phyloP scores from a whole-genome alignment of 805 yeast species.

The Torulaspora indica region DNA sequence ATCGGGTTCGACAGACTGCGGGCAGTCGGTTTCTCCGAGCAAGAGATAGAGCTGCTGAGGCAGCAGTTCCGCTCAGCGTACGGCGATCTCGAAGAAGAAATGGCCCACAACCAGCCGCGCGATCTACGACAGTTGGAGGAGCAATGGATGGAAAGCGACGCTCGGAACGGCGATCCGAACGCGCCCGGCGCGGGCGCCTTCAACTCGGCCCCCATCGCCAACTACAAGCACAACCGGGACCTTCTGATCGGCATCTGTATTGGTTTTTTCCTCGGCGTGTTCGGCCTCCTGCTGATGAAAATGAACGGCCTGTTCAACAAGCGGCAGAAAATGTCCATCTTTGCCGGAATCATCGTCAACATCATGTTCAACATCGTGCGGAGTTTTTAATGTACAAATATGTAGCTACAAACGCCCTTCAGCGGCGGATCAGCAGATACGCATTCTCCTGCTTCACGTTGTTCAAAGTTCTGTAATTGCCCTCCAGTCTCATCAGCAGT shows the following conservation, averaged over 20 bases:
- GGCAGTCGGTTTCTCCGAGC: conserved; percentile 76
- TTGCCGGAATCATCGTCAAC: conserved; percentile 68
- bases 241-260: conserved; percentile 62
- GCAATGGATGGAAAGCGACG: conserved; percentile 81
- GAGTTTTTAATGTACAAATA: conserved; percentile 19
- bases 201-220: conserved; percentile 38
- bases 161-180: conserved; percentile 54
- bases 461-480: conserved; percentile 85
- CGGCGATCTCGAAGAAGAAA: conserved; percentile 40
- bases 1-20: conserved; percentile 82
- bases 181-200: conserved; percentile 44
- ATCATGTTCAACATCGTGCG: conserved; percentile 59
- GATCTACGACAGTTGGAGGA: conserved; percentile 71
- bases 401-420: conserved; percentile 33
- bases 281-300: conserved; percentile 58
- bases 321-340: conserved; percentile 60
- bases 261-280: conserved; percentile 73
- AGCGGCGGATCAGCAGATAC: conserved; percentile 77
- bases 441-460: conserved; percentile 90
- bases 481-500: conserved; percentile 86
- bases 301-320: conserved; percentile 58
- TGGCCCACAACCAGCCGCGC: conserved; percentile 10
- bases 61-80: conserved; percentile 69
- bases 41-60: conserved; percentile 67
- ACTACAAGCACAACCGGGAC: conserved; percentile 55